Evolutionary conservation across 1,139 yeast genomes (phyloP).

Genomic region (Yamadazyma triangularis): DNA sequence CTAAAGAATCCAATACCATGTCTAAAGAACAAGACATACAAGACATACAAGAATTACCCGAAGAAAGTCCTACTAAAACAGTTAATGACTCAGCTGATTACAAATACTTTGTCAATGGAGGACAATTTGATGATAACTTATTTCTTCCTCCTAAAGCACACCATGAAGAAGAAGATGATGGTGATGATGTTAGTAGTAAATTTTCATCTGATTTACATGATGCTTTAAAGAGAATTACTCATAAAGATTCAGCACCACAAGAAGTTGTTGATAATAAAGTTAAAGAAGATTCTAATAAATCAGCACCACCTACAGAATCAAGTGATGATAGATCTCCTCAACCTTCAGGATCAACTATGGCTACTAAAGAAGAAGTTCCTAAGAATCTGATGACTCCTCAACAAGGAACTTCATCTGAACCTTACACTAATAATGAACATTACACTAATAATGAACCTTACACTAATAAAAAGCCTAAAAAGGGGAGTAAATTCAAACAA

Average conservation of each 20-base stretch:
- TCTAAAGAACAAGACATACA: too few relatives aligned
- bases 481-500: constrained; percentile 25
- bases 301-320: constrained; percentile 7
- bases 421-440: too few relatives aligned
- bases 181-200: constrained; percentile 12
- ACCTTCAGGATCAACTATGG: constrained; percentile 9
- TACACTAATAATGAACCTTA: too few relatives aligned
- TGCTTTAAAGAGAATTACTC: constrained; percentile 11
- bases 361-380: constrained; percentile 3
- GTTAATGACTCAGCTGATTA: too few relatives aligned
- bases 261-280: neutral
- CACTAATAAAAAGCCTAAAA: constrained; percentile 14
- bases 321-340: constrained; percentile 10
- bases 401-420: too few relatives aligned
- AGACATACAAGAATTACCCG: too few relatives aligned
- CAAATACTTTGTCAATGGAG: neutral
- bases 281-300: constrained; percentile 3
- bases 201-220: constrained; percentile 14
- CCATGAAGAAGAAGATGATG: constrained; percentile 5
- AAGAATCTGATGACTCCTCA: too few relatives aligned
- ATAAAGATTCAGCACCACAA: constrained; percentile 2
- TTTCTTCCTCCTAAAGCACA: constrained; percentile 8
- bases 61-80: too few relatives aligned
- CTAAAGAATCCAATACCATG: too few relatives aligned
- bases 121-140: constrained; percentile 8